These are phyloP conservation scores for Waltergamsia citrina DNA, from an alignment of 2,329 filamentous ascomycete genomes.

Conservation along the genomic window DNA sequence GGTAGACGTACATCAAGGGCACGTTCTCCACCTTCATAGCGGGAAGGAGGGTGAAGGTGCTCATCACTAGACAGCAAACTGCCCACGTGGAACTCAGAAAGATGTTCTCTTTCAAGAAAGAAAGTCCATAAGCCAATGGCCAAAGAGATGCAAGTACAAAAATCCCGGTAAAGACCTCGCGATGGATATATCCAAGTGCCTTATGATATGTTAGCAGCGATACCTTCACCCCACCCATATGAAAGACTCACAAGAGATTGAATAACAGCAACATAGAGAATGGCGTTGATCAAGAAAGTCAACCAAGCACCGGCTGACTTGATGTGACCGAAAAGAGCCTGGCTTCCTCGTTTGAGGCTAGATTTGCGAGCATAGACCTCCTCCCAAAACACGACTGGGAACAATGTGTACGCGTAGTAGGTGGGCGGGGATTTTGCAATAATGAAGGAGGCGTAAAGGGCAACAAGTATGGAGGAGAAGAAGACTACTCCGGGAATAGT, in stretches of 20 bases:
- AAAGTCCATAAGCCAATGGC: constrained; percentile 64
- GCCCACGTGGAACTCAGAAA: constrained; percentile 63
- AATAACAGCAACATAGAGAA: constrained; percentile 65
- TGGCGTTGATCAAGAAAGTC: constrained; percentile 52
- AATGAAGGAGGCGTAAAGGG: constrained; percentile 69
- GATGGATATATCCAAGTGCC: constrained; percentile 87
- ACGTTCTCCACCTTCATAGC: constrained; percentile 78
- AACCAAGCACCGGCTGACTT: constrained; percentile 46
- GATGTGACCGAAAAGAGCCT: constrained; percentile 60
- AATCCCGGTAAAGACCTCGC: constrained; percentile 75
- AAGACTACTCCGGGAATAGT: constrained; percentile 47
- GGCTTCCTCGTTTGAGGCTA: constrained; percentile 57
- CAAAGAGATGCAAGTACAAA: constrained; percentile 71
- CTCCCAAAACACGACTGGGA: constrained; percentile 94
- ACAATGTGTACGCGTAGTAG: constrained; percentile 88
- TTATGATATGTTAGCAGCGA: constrained; percentile 19
- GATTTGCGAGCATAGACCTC: constrained; percentile 74
- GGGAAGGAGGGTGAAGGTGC: constrained; percentile 78
- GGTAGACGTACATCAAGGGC: constrained; percentile 54
- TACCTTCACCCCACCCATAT: too few relatives aligned
- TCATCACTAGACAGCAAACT: constrained; percentile 72
- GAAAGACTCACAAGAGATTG: constrained; percentile 69
- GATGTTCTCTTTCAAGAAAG: constrained; percentile 60
- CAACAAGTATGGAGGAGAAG: constrained; percentile 69
- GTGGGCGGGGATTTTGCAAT: constrained; percentile 70